Base-by-base conservation (phyloP, 1,284 basidiomycete species). In the Trichosporon faecale region DNA sequence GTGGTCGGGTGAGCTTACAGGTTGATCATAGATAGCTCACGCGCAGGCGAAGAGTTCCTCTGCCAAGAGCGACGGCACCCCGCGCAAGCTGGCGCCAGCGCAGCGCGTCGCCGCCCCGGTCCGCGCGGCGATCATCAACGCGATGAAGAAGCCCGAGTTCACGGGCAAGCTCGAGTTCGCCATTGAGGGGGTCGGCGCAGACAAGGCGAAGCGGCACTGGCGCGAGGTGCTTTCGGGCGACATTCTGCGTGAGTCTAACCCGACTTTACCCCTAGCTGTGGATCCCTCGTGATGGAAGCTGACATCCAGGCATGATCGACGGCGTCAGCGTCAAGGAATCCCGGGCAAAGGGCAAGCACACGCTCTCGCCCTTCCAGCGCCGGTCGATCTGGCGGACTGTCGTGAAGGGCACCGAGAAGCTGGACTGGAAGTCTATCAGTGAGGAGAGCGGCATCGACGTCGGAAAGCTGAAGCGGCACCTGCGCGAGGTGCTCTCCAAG, bases 141-240 rank as follows among this genome's bases (percentile, higher is more conserved):
- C 71, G 18, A 52, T 78, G 23, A 21, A 64, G 27, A 29, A 14
- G 2, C 21, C 76, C 0, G 31, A 27, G 3, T 79, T 70, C 69
- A 46, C 67, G 67, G 72, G 70, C 52, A 40, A 23, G 6, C 31
- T 76, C 68, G 66, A 72, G 25, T 74, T 73, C 68, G 68, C 65
- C 21, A 52, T 68, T 3, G 40, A 73, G 23, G 67, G 44, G 0
- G 35, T 57, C 31, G 70, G 64, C 0, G 25, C 55, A 25, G 29
- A 66, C 16, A 77, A 77, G 64, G 66, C 77, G 21, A 60, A 70
- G 9, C 73, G 77, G 9, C 78, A 79, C 70, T 78, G 78, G 77
- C 76, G 75, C 60, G 74, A 79, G 69, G 74, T 77, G 7, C 72
- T 79, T 2, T 73, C 70, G 6, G 46, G 63, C 2, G 77, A 79